Evolutionary conservation across 305 asterid genomes (phyloP), one percentile per base, ranked within the genome.

Genomic region (Solanum hybrid): DNA sequence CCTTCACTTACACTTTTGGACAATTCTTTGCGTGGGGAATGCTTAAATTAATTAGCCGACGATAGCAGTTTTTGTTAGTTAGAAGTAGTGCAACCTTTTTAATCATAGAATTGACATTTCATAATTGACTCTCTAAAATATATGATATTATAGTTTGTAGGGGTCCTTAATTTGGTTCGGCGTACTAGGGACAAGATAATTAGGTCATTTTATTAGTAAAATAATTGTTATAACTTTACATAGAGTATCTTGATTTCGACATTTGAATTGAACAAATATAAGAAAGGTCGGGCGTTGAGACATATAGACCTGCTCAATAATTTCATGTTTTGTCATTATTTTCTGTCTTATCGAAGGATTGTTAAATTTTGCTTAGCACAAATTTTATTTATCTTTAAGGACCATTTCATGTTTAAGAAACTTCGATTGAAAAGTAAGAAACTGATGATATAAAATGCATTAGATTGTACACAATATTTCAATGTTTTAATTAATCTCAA

Each of bases 21-120:
- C 12, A 56, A 56, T 27, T 27, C 72, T 56, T 31, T 85, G 45
- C 75, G 87, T 85, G 77, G 77, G 88, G 88, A 60, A 85, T 56
- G 77, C 51, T 7, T 85, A 85, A 56, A 85, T 85, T 85, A 85
- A 85, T 60, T 56, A 60, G 77, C 88, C 88, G 51, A 85, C 51
- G 22, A 22, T 24, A 32, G 77, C 77, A 85, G 88, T 60, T 85
- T 60, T 85, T 64, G 75, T 85, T 85, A 22, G 77, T 85, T 85
- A 85, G 77, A 85, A 85, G 17, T 26, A 71, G 34, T 85, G 88
- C 77, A 85, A 85, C 77, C 9, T 17, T 31, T 60, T 51, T 31
- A 17, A 84, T 31, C 76, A 34, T 32, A 56, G 31, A 84, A 85
- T 85, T 56, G 66, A 85, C 7, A 85, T 85, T 22, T 35, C 84